Evolutionary conservation across 140 eudicot species (phyloP).

Genomic region (Anethum foeniculum): DNA sequence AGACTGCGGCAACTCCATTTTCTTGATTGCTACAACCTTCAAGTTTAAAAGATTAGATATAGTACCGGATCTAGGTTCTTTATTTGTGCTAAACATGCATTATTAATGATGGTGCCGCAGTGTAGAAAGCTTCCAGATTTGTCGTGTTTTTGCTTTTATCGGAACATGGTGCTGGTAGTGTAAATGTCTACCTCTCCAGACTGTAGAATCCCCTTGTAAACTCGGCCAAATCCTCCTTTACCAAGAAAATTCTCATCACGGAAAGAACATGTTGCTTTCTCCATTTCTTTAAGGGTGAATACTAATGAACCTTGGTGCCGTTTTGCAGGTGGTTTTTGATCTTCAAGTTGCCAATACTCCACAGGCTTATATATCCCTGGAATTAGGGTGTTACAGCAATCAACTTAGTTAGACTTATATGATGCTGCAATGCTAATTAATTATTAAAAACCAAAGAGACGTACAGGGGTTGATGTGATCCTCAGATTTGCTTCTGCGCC

Average conservation of each 20-base stretch:
- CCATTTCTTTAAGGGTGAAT: constrained; percentile 86
- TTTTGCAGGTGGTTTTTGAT: constrained; percentile 67
- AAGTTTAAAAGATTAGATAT: background rate
- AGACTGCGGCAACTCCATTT: constrained; percentile 84
- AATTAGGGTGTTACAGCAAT: background rate
- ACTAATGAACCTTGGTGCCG: constrained; percentile 63
- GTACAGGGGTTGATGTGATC: constrained; percentile 83
- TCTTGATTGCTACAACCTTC: constrained; percentile 96
- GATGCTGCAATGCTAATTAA: background rate
- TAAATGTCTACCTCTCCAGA: constrained; percentile 68
- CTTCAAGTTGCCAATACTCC: constrained; percentile 73
- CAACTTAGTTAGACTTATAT: background rate
- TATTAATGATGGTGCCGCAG: background rate
- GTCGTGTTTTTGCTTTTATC: background rate
- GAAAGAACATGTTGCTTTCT: constrained; percentile 76
- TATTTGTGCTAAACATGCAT: background rate
- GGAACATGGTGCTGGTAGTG: background rate
- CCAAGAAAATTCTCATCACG: constrained; percentile 74
- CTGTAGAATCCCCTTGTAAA: constrained; percentile 74
- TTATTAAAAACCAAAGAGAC: constrained; percentile 5
- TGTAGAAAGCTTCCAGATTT: background rate
- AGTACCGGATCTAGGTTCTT: background rate
- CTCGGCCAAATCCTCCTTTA: constrained; percentile 94
- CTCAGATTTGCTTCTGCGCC: constrained; percentile 84
- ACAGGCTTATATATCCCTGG: constrained; percentile 85